Conservation (phyloP, 805 yeast species). For the Metschnikowia drakensbergensis region DNA sequence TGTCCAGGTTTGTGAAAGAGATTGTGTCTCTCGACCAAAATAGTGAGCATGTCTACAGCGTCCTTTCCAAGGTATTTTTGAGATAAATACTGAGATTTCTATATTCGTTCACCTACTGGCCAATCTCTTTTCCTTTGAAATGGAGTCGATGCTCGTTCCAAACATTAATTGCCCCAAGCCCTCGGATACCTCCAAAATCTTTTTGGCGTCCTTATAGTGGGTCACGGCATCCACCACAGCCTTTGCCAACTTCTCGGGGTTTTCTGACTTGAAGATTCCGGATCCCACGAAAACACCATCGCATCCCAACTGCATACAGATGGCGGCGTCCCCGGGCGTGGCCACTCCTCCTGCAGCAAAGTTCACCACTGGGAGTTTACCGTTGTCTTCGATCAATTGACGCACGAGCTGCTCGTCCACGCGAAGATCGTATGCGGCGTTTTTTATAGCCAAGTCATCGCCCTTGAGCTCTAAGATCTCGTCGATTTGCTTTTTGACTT, state of each 20-base stretch:
- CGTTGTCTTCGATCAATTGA: slow-evolving; percentile 46
- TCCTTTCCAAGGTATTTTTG: slow-evolving; percentile 21
- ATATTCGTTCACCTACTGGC: slow-evolving; percentile 10
- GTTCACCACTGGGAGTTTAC: slow-evolving; percentile 75
- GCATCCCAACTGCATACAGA: slow-evolving; percentile 77
- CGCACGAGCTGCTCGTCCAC: slow-evolving; percentile 56
- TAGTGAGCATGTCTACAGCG: slow-evolving; percentile 21
- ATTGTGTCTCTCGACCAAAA: slow-evolving; percentile 29
- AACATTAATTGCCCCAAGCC: slow-evolving; percentile 76
- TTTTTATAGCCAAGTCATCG: slow-evolving; percentile 36
- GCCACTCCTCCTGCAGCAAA: slow-evolving; percentile 90
- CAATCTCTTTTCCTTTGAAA: slow-evolving; percentile 13
- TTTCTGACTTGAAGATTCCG: slow-evolving; percentile 70
- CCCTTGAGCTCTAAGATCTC: slow-evolving; percentile 36
- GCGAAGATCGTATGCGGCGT: slow-evolving; percentile 53
- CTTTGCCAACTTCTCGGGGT: slow-evolving; percentile 68
- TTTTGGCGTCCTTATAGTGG: slow-evolving; percentile 56
- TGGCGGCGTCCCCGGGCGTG: slow-evolving; percentile 83
- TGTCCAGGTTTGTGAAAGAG: slow-evolving; percentile 36
- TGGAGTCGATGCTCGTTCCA: slow-evolving; percentile 54
- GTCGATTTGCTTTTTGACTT: slow-evolving; percentile 54
- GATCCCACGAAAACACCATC: slow-evolving; percentile 78
- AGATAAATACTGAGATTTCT: not conserved
- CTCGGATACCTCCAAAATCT: slow-evolving; percentile 60
- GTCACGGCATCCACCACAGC: slow-evolving; percentile 83